These are phyloP conservation scores for Penicillium rolfsii DNA, from an alignment of 2,329 filamentous ascomycete species.

Conservation along the genomic window DNA sequence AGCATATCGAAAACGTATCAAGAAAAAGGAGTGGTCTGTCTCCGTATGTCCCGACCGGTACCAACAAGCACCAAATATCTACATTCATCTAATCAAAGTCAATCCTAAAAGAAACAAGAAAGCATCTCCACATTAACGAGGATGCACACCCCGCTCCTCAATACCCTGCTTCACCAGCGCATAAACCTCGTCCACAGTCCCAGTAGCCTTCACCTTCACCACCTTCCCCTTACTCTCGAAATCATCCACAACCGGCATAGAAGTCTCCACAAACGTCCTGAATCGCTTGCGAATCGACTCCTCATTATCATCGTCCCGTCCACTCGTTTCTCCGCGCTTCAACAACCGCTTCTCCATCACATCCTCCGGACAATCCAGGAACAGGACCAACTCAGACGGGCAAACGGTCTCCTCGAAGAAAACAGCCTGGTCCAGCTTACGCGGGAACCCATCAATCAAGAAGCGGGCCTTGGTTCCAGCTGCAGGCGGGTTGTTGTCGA, in stretches of 20 bases:
- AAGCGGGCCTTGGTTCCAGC: constrained; percentile 66
- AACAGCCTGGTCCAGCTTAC: constrained; percentile 94
- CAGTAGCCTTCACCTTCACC: constrained; percentile 75
- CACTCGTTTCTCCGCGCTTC: constrained; percentile 89
- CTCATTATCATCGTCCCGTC: constrained; percentile 88
- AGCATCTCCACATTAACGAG: constrained; percentile 17
- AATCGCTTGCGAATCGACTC: constrained; percentile 97
- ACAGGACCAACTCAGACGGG: constrained; percentile 80
- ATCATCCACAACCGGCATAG: constrained; percentile 93
- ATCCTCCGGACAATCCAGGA: constrained; percentile 89
- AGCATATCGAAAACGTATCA: not conserved
- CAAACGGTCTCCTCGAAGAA: constrained; percentile 92
- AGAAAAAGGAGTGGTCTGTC: not conserved
- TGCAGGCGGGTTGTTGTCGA: constrained; percentile 52
- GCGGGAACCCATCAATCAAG: constrained; percentile 80
- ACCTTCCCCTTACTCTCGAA: constrained; percentile 78
- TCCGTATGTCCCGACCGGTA: not conserved
- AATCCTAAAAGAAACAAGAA: not conserved
- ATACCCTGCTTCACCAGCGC: constrained; percentile 55
- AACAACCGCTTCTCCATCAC: constrained; percentile 84
- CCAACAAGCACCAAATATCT: not conserved
- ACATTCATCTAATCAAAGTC: not conserved
- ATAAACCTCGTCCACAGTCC: constrained; percentile 67
- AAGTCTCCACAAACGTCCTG: constrained; percentile 89
- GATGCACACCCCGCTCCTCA: constrained; percentile 46